phyloP scores from a whole-genome alignment of 768 basidiomycete genomes.

The Termitomyces sp. region DNA sequence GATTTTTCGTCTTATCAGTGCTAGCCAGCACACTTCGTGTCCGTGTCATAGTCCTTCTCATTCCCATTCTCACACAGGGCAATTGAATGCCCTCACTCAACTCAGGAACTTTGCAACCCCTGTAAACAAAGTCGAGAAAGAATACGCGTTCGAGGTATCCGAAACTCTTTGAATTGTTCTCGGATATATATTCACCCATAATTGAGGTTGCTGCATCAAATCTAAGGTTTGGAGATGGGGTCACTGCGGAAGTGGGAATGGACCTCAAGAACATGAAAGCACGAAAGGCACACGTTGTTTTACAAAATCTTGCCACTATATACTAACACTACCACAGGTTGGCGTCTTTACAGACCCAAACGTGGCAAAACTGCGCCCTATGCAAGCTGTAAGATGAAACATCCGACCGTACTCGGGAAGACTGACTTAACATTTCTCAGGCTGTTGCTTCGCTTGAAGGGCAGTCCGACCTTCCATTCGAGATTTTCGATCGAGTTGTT shows the following conservation, averaged over 20 bases:
- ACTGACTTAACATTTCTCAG: slow-evolving; percentile 31
- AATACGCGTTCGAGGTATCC: slow-evolving; percentile 87
- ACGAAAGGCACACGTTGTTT: slow-evolving; percentile 51
- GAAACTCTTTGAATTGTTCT: background rate
- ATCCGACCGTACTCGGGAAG: background rate
- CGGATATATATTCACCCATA: background rate
- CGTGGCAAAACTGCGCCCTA: slow-evolving; percentile 75
- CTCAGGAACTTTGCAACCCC: slow-evolving; percentile 77
- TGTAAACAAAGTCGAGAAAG: slow-evolving; percentile 67
- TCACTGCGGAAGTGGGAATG: slow-evolving; percentile 89
- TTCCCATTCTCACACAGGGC: slow-evolving; percentile 36
- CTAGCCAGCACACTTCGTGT: slow-evolving; percentile 69
- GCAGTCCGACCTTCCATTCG: slow-evolving; percentile 72
- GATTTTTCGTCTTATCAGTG: slow-evolving; percentile 72
- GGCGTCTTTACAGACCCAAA: slow-evolving; percentile 92
- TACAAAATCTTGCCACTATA: background rate
- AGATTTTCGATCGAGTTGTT: slow-evolving; percentile 77
- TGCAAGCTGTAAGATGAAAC: slow-evolving; percentile 62
- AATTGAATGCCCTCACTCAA: slow-evolving; percentile 51
- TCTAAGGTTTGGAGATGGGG: slow-evolving; percentile 86
- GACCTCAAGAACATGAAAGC: slow-evolving; percentile 93
- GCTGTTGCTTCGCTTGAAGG: slow-evolving; percentile 77
- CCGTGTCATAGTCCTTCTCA: slow-evolving; percentile 74
- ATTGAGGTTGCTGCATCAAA: slow-evolving; percentile 80
- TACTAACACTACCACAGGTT: slow-evolving; percentile 49